Evolutionary conservation across 108 stramenopile genomes (phyloP).

Genomic region (Schizochytrium sp.): DNA sequence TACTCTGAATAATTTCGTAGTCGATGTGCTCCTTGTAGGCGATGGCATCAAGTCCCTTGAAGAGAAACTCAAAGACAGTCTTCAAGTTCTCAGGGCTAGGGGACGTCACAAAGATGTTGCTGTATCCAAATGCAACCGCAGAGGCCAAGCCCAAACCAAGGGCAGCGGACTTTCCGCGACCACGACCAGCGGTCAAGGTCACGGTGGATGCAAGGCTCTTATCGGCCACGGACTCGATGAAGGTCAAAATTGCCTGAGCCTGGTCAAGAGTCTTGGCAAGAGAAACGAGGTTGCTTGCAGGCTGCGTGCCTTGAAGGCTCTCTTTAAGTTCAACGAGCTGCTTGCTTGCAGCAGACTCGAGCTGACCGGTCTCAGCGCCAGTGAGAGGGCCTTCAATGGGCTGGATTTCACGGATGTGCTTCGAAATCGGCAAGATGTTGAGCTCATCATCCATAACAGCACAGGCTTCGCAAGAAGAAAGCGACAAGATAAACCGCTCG

Average conservation of each 20-base stretch:
- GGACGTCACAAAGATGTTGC: conserved; percentile 92
- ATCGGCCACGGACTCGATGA: conserved; percentile 93
- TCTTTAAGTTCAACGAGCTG: conserved; percentile 86
- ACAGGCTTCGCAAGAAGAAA: conserved; percentile 88
- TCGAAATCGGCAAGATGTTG: conserved; percentile 93
- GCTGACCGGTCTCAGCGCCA: conserved; percentile 39
- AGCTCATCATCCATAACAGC: conserved; percentile 98
- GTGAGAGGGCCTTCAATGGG: conserved; percentile 66
- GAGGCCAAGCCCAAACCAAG: conserved; percentile 96
- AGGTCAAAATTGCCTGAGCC: conserved; percentile 90
- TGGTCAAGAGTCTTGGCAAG: conserved; percentile 94
- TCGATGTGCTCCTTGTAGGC: conserved; percentile 97
- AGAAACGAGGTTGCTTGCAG: conserved; percentile 91
- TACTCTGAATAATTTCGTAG: conserved; percentile 76
- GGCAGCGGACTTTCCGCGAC: conserved; percentile 98
- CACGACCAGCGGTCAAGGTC: conserved; percentile 84
- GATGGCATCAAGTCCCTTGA: conserved; percentile 90
- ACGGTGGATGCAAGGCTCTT: conserved; percentile 71
- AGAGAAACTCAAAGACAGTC: conserved; percentile 94
- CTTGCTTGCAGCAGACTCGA: conserved; percentile 66
- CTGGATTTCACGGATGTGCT: conserved; percentile 64
- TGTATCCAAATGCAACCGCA: conserved; percentile 93
- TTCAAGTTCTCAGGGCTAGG: conserved; percentile 97
- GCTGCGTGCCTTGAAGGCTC: conserved; percentile 89
- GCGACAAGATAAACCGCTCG: conserved; percentile 96